phyloP scores from a whole-genome alignment of 495 filamentous ascomycete species.

The Aspergillus sparsus region DNA sequence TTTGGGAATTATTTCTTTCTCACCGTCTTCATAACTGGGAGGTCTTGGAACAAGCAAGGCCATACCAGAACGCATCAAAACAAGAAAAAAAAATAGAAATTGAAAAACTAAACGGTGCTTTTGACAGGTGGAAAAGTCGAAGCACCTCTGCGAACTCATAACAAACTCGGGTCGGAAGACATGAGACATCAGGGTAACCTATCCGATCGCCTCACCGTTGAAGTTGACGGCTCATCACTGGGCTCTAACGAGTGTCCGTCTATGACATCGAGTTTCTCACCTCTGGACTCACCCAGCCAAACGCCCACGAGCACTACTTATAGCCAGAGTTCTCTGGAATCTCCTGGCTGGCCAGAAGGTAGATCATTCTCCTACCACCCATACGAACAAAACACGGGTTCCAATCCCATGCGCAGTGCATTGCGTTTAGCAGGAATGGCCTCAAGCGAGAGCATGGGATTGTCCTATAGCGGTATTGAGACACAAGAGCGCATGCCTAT shows the following conservation, averaged over 20 bases:
- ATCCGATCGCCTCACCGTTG: constrained; percentile 46
- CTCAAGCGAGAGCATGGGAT: constrained; percentile 36
- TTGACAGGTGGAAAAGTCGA: constrained; percentile 36
- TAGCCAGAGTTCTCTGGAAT: constrained; percentile 45
- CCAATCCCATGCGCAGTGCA: constrained; percentile 42
- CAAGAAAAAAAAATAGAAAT: background rate
- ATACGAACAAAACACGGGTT: constrained; percentile 36
- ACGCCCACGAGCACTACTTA: constrained; percentile 46
- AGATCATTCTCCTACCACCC: constrained; percentile 33
- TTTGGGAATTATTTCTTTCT: constrained; percentile 2
- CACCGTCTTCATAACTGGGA: too few species aligned
- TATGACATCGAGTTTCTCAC: constrained; percentile 49
- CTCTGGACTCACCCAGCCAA: constrained; percentile 47
- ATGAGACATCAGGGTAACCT: constrained; percentile 47
- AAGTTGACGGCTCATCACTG: constrained; percentile 46
- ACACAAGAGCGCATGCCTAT: constrained; percentile 43
- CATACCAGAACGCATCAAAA: background rate
- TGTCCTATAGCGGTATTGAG: constrained; percentile 40
- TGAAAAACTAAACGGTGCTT: constrained; percentile 22
- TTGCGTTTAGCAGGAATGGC: constrained; percentile 43
- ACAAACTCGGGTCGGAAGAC: constrained; percentile 25
- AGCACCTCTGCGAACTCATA: background rate
- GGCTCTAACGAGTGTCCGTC: constrained; percentile 50
- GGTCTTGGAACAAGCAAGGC: too few species aligned
- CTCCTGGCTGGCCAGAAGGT: constrained; percentile 45